Evolutionary conservation across 2,329 filamentous ascomycete genomes (phyloP).

Genomic region (Exophiala sideris): DNA sequence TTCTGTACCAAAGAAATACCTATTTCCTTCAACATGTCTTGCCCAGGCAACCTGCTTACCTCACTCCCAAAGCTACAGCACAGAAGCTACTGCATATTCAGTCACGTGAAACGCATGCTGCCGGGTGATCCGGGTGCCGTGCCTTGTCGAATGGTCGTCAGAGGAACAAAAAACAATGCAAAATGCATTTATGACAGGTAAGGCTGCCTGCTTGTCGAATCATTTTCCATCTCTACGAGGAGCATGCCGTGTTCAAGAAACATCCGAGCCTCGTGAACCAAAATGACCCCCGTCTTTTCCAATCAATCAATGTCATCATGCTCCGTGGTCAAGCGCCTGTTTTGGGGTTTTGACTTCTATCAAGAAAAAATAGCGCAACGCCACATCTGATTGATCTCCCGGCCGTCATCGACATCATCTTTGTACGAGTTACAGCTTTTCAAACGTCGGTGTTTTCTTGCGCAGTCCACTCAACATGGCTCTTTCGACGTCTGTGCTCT

Average conservation of each 20-base stretch:
- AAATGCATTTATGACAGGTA: not conserved
- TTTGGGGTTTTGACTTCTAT: not conserved
- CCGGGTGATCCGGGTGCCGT: not conserved
- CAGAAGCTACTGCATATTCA: not conserved
- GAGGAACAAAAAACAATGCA: constrained; percentile 3
- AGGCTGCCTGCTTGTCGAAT: no score
- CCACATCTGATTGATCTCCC: not conserved
- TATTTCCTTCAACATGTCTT: not conserved
- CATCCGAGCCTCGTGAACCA: not conserved
- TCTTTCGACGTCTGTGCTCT: constrained; percentile 71
- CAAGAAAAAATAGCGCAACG: not conserved
- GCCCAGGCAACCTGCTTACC: not conserved
- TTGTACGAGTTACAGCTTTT: constrained; percentile 63
- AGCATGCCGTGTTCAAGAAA: no score
- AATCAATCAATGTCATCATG: not conserved
- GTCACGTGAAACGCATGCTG: constrained; percentile 11
- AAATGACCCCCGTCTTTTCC: no score
- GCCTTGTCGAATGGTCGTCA: not conserved
- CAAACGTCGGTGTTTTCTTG: constrained; percentile 77
- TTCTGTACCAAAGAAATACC: not conserved
- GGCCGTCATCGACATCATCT: not conserved
- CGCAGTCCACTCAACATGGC: constrained; percentile 73
- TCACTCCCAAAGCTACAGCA: not conserved
- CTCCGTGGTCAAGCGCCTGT: not conserved
- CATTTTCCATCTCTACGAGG: no score